These are phyloP conservation scores for Lentinus brumalis DNA, from an alignment of 768 basidiomycete genomes.

Conservation along the genomic window DNA sequence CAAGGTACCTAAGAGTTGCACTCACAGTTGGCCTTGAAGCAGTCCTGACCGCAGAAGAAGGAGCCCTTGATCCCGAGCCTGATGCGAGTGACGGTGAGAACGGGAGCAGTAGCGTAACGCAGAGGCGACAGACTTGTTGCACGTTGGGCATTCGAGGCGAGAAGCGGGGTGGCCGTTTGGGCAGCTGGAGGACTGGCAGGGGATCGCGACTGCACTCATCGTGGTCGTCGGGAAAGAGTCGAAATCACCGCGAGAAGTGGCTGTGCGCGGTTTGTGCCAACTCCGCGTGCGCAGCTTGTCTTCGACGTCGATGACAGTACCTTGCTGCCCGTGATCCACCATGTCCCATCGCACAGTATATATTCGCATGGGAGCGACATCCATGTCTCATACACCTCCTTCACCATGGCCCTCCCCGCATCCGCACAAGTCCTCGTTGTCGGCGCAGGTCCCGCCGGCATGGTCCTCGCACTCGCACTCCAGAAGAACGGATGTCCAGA, in stretches of 20 bases:
- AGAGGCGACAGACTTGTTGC: slow-evolving; percentile 69
- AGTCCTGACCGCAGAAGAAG: slow-evolving; percentile 93
- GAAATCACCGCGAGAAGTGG: not conserved
- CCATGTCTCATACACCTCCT: not conserved
- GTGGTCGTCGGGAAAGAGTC: slow-evolving; percentile 16
- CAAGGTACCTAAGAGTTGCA: slow-evolving; percentile 9
- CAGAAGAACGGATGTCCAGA: slow-evolving; percentile 43
- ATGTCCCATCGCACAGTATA: not conserved
- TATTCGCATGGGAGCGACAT: not conserved
- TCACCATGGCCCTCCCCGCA: slow-evolving; percentile 34
- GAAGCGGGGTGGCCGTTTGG: slow-evolving; percentile 85
- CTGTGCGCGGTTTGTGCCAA: no score
- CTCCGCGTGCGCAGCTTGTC: no score
- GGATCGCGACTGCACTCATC: slow-evolving; percentile 44
- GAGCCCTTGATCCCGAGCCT: slow-evolving; percentile 83
- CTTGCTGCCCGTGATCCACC: no score
- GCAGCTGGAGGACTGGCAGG: slow-evolving; percentile 72
- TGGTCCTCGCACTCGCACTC: slow-evolving; percentile 49
- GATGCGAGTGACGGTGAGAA: slow-evolving; percentile 19
- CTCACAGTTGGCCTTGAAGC: slow-evolving; percentile 95
- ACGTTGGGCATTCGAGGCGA: slow-evolving; percentile 89
- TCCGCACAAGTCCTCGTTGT: slow-evolving; percentile 49
- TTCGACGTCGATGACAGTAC: no score
- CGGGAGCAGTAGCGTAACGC: slow-evolving; percentile 2
- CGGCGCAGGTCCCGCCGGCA: slow-evolving; percentile 52